phyloP scores from a whole-genome alignment of 176 grass and related monocot species.

The Carex kokanica region DNA sequence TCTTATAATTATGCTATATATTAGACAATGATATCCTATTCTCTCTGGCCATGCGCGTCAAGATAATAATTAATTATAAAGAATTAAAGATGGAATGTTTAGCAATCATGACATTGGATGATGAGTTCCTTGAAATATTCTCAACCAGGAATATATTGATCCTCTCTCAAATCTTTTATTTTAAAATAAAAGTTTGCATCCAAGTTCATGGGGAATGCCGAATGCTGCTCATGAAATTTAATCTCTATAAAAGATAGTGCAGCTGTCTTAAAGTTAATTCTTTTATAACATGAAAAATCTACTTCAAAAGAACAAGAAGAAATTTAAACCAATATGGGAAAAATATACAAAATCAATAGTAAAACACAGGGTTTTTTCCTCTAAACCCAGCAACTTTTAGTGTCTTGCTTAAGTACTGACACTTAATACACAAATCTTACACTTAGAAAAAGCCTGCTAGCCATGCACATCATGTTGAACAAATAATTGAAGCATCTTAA shows the following conservation, averaged over 20 bases:
- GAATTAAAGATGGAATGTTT: background rate
- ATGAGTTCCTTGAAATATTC: slow-evolving; percentile 20
- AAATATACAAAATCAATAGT: background rate
- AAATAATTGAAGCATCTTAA: background rate
- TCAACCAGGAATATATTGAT: background rate
- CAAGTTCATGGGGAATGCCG: background rate
- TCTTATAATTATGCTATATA: slow-evolving; percentile 17
- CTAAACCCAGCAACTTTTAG: background rate
- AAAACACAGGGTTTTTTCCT: background rate
- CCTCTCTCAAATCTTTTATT: background rate
- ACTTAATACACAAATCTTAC: background rate
- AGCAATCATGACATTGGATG: slow-evolving; percentile 21
- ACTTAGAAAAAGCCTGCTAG: background rate
- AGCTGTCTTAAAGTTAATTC: background rate
- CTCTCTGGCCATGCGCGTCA: background rate
- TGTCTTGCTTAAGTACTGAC: background rate
- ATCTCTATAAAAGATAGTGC: slow-evolving; percentile 1
- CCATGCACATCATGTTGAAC: slow-evolving; percentile 19
- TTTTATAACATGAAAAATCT: background rate
- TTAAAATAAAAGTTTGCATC: background rate
- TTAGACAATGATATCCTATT: slow-evolving; percentile 15
- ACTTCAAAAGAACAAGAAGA: background rate
- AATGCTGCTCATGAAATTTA: background rate
- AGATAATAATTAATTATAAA: slow-evolving; percentile 22
- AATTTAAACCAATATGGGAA: background rate